Percentiles rank a stretch among this genome's conserved stretches.
Conservation (phyloP, 23 red algal species). For the Gracilariopsis chorda region DNA sequence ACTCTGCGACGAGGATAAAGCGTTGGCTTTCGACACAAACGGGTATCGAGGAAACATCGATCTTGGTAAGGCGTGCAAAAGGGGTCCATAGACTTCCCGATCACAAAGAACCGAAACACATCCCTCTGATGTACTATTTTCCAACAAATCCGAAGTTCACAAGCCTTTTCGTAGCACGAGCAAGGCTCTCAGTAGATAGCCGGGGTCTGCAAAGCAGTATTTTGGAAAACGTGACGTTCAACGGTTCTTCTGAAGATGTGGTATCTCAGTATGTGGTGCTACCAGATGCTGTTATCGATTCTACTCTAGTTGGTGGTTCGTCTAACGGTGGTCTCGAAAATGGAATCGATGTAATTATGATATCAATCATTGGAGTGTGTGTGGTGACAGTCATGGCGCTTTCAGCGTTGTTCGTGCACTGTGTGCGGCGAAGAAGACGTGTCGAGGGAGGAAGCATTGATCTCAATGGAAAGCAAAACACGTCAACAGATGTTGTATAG, state of each 20-base stretch:
- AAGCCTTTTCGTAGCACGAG: not conserved
- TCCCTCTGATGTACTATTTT: slow-evolving; percentile 13
- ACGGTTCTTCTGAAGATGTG: not conserved
- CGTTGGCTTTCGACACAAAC: not conserved
- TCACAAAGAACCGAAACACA: not conserved
- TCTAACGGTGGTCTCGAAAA: no score
- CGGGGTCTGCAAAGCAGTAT: not conserved
- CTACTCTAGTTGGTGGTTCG: no score
- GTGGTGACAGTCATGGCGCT: not conserved
- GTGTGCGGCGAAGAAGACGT: not conserved
- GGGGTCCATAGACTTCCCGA: not conserved
- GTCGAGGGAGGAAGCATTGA: not conserved
- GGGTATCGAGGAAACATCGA: not conserved
- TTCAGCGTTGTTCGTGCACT: not conserved
- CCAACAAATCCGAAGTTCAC: not conserved
- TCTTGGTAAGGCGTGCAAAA: slow-evolving; percentile 3
- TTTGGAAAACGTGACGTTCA: not conserved
- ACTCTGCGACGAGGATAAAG: not conserved
- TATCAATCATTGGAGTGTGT: not conserved
- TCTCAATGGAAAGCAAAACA: no score
- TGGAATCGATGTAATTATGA: not conserved
- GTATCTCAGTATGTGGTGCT: not conserved
- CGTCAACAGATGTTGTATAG: no score
- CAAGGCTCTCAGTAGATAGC: not conserved
- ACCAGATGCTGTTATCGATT: not conserved